phyloP scores from a whole-genome alignment of 768 basidiomycete genomes.

The Lactarius akahatsu region DNA sequence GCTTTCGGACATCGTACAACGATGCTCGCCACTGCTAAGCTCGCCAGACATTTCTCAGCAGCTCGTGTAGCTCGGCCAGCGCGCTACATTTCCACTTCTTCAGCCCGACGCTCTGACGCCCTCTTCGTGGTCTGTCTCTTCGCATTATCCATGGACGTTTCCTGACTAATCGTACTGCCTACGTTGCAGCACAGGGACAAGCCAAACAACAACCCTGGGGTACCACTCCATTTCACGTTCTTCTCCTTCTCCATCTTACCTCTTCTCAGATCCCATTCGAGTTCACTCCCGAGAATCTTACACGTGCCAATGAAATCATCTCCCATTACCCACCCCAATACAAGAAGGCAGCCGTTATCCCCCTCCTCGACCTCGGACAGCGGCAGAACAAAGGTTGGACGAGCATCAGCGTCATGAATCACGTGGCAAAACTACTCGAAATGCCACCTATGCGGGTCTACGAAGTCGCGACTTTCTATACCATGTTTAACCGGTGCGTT shows the following conservation, averaged over 20 bases:
- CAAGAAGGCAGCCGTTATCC: conserved; percentile 98
- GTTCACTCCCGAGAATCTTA: conserved; percentile 77
- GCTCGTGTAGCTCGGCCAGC: conserved; percentile 11
- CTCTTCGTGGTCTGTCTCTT: conserved; percentile 73
- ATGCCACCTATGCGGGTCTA: conserved; percentile 99
- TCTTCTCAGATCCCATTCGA: conserved; percentile 78
- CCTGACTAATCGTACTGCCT: conserved; percentile 27
- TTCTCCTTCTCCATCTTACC: background rate
- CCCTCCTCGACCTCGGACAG: conserved; percentile 93
- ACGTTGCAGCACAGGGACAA: conserved; percentile 85
- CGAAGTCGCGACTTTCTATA: conserved; percentile 99
- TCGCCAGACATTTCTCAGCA: conserved; percentile 17
- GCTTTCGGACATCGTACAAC: conserved; percentile 5
- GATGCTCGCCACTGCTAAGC: conserved; percentile 23
- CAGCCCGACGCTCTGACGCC: conserved; percentile 67
- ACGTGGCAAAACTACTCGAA: conserved; percentile 88
- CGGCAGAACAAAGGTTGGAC: conserved; percentile 99
- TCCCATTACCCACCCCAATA: conserved; percentile 94
- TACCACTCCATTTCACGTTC: conserved; percentile 34
- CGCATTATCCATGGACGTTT: conserved; percentile 16
- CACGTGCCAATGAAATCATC: conserved; percentile 86
- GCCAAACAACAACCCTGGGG: conserved; percentile 89
- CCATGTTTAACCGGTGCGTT: conserved; percentile 96
- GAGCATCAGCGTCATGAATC: conserved; percentile 98
- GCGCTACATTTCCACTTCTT: conserved; percentile 41